Evolutionary conservation across 768 basidiomycete species (phyloP).

Genomic region (Pleurotus ostreatus): DNA sequence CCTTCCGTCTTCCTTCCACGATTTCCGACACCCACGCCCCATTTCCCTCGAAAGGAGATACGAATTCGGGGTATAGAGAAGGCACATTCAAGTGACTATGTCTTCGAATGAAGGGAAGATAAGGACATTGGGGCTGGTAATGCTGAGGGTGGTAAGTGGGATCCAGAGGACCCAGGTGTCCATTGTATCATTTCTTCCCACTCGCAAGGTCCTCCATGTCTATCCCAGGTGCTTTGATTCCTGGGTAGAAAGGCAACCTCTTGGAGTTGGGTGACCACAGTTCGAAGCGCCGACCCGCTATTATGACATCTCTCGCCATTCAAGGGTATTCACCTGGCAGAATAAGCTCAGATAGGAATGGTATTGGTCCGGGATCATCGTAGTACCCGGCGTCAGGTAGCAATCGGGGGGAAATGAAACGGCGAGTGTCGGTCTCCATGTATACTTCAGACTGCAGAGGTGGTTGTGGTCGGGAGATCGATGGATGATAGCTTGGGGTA

Average conservation of each 20-base stretch:
- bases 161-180: not conserved
- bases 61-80: too few relatives aligned
- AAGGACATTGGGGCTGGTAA: not conserved
- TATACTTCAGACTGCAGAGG: too few relatives aligned
- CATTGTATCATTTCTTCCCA: not conserved
- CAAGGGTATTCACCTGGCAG: not conserved
- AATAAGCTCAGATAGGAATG: not conserved
- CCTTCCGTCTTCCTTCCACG: too few relatives aligned
- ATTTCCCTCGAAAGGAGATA: too few relatives aligned
- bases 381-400: not conserved
- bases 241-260: not conserved
- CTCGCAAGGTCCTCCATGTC: not conserved
- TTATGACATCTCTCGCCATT: not conserved
- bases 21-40: too few relatives aligned
- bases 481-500: not conserved
- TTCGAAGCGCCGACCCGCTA: not conserved
- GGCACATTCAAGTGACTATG: too few relatives aligned
- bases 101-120: not conserved
- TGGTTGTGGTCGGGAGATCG: too few relatives aligned
- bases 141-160: not conserved
- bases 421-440: not conserved
- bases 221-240: not conserved
- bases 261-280: not conserved
- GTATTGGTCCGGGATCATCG: not conserved
- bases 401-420: not conserved